Evolutionary conservation across 2,329 filamentous ascomycete species (phyloP), one percentile per base, ranked within the genome.

Genomic region (Penicillium sp.): DNA sequence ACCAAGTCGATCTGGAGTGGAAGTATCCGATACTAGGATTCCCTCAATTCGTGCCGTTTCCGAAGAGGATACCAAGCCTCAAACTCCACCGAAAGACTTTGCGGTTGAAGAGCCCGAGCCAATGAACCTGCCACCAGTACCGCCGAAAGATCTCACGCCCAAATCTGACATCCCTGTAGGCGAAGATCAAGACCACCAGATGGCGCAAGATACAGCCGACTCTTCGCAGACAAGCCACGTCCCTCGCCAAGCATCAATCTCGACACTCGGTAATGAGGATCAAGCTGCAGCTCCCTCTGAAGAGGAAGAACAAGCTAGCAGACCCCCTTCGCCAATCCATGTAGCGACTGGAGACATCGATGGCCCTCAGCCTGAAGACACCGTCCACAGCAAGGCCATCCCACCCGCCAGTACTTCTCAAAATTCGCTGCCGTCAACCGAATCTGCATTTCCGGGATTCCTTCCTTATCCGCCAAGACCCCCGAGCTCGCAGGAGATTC

Each of bases 231-330:
- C 50, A 43, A 42, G 37, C n/a, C 55, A 56, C 14, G 36, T 47
- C 34, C 37, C 24, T n/a, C 55, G 57, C 14, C 60, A 63, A 28
- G 48, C 55, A n/a, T 70, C 68, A 1, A 49, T 68, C 40, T 71
- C 68, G 23, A 66, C 67, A 14, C 59, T 70, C 48, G 66, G 61
- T 9, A 44, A 52, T 14, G 59, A 63, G 23, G 65, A 65, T 21
- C 34, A 59, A 21, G 13, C n/a, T 3, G 19, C 24, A 13, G 21
- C 16, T 31, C 33, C 42, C 11, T 47, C 45, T 14, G 48, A 16
- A 16, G 49, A 56, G n/a, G n/a, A n/a, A n/a, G n/a, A n/a, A n/a
- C n/a, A n/a, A n/a, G 21, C 31, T 4, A 52, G 55, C 9, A 49
- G 21, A 5, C 62, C 63, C 1, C 63, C 63, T n/a, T 65, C 63